Percentiles rank a stretch among this genome's conserved stretches.
Conservation (phyloP, 1,284 basidiomycete species). For the Malassezia furfur region DNA sequence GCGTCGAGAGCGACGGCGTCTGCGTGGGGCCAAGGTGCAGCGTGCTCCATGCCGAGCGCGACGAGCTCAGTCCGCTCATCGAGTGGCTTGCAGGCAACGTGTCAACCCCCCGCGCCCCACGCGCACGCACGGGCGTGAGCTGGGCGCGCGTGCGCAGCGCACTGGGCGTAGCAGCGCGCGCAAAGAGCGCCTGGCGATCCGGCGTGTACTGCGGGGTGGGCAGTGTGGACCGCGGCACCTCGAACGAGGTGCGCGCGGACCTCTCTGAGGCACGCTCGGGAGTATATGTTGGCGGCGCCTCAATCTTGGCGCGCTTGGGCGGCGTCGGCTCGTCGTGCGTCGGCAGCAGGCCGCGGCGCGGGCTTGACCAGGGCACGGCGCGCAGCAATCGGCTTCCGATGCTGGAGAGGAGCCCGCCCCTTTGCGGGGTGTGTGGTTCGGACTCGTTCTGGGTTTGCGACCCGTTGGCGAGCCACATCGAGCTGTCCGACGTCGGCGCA, state of each 20-base stretch:
- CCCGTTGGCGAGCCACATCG: slow-evolving; percentile 2
- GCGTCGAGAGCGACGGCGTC: slow-evolving; percentile 5
- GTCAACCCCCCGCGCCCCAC: not conserved
- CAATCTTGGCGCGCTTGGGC: not conserved
- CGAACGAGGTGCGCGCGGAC: not conserved
- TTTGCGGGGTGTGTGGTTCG: not conserved
- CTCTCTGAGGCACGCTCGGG: not conserved
- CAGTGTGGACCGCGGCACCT: not conserved
- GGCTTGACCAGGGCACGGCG: slow-evolving; percentile 4
- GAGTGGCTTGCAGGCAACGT: not conserved
- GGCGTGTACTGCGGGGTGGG: not conserved
- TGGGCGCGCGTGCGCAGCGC: not conserved
- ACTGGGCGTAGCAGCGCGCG: not conserved
- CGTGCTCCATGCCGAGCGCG: slow-evolving; percentile 25
- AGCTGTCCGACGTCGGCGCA: not conserved
- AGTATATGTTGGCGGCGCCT: not conserved
- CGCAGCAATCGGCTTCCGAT: slow-evolving; percentile 3
- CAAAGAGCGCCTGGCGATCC: not conserved
- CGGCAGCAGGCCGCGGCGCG: not conserved
- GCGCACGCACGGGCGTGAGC: not conserved
- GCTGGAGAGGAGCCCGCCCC: slow-evolving; percentile 8
- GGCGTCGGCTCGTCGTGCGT: slow-evolving; percentile 3
- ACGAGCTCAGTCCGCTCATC: not conserved
- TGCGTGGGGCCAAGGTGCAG: slow-evolving; percentile 30
- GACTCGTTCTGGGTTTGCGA: not conserved